Base-by-base conservation (phyloP, 192 early-diverging fungal species). In the Coemansia sp. region DNA sequence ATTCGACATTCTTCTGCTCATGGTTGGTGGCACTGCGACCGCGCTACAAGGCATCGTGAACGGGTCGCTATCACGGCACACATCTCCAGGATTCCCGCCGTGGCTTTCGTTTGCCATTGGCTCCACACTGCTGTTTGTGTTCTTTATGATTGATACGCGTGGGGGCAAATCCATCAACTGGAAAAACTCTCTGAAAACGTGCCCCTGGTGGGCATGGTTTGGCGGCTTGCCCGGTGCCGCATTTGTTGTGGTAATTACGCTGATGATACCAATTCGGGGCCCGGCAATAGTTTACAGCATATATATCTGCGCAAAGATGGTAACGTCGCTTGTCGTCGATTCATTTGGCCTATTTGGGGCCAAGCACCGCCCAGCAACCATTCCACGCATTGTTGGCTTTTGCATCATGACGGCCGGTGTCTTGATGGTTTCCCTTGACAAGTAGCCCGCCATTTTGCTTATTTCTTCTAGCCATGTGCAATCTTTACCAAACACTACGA, bases 31-130 rank as follows among this genome's bases (percentile, higher is more conserved):
- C 29, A 57, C 50, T 37, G 42, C 36, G 15, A 56, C 48, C 14
- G 53, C 54, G 3, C 27, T 65, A 14, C 62, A 65, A 25, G 62
- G 54, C 22, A 51, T 52, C 22, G 54, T 65, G 41, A 65, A 65
- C 25, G 62, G 62, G n/a, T 30, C 45, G 4, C 53, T 65, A 8
- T 65, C 62, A 21, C 46, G 53, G 32, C 17, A 45, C 48, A 57
- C 50, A 5, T 48, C 47, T 4, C 48, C 48, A 5, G 62, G 62
- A 4, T 65, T 65, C 48, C 48, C 62, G 30, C 48, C 62, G 36
- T 65, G 62, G 62, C 62, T 65, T 11, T 57, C 62, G 0, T 63
- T 63, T 22, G 54, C 47, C 19, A 46, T 63, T 8, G 62, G 62
- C 18, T 56, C 56, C 8, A 31, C 50, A 2, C 38, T 65, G 10